Evolutionary conservation across 148 eudicot species (phyloP).

Genomic region (Oxyria digyna): DNA sequence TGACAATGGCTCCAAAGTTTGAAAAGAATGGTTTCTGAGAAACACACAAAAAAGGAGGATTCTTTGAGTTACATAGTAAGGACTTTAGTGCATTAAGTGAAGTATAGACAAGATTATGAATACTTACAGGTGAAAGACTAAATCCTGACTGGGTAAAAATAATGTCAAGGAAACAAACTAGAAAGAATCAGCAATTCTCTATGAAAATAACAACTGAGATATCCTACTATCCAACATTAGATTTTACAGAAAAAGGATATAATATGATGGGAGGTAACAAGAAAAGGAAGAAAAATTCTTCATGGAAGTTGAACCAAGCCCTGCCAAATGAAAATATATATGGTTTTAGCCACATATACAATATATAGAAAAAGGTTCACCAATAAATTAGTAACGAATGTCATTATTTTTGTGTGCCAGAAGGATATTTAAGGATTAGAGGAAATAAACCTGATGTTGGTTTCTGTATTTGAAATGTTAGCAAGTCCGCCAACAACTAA

Average conservation of each 20-base stretch:
- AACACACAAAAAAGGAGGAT: conserved; percentile 1
- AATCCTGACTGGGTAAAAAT: conserved; percentile 87
- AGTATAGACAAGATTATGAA: conserved; percentile 4
- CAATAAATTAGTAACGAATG: neutral
- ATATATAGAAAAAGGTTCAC: neutral
- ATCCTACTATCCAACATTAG: neutral
- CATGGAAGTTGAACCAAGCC: conserved; percentile 98
- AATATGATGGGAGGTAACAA: conserved; percentile 94
- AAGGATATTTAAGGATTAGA: neutral
- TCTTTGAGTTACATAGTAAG: neutral
- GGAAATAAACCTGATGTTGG: conserved; percentile 58
- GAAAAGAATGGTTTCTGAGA: conserved; percentile 97
- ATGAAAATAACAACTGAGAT: neutral
- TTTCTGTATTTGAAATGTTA: conserved; percentile 83
- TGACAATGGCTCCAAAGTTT: conserved; percentile 93
- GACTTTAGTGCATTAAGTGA: neutral
- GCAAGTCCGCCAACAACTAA: conserved; percentile 96
- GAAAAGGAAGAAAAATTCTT: conserved; percentile 97
- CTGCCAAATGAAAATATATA: conserved; percentile 25
- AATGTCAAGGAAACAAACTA: conserved; percentile 44
- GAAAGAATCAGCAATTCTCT: neutral
- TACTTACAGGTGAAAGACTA: conserved; percentile 87
- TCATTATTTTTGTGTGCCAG: neutral
- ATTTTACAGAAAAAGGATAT: conserved; percentile 44
- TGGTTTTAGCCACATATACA: neutral